Base-by-base conservation (phyloP, 2,329 filamentous ascomycete genomes). In the Claviceps maximensis region DNA sequence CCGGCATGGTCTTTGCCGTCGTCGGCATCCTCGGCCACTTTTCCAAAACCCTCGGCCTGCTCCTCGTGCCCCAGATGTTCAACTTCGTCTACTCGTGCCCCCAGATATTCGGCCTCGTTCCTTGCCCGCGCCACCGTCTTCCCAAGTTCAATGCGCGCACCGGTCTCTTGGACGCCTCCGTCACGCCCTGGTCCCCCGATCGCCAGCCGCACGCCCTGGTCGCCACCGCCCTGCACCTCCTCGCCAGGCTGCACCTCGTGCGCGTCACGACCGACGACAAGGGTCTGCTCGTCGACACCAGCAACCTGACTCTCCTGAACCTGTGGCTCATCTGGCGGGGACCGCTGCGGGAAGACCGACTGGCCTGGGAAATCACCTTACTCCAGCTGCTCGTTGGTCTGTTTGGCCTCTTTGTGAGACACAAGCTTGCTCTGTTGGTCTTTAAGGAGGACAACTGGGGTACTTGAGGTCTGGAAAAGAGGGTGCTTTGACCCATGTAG, bases 21-120 rank as follows among this genome's bases (percentile, higher is more conserved):
- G 93, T 97, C 58, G 89, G 89, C 58, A 97, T 98, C 63, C 78
- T 96, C 51, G 93, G 93, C 25, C 93, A 98, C 72, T 98, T 98
- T 73, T 94, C 87, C 74, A 98, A 98, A 72, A 98, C 93, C 1
- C 78, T 98, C 47, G 79, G 95, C 53, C 79, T 98, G 50, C 77
- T 98, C 9, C 85, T 98, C 60, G 77, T 95, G 41, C 93, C 93
- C 15, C 93, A 98, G 71, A 86, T 94, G 61, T 89, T 94, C 78
- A 98, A 98, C 74, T 97, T 97, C 66, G 65, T 91, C 59, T 98
- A 97, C 73, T 96, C 90, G 41, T 81, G 80, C 1, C 93, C 93
- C 6, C 93, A 98, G 67, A 77, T 98, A 49, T 95, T 96, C 67
- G 84, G 86, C 53, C 65, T 98, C 42, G 78, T 98, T 50, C 90